A percentile compares a stretch with the other conserved stretches of the same genome.
These are phyloP conservation scores for Tarenaya hassleriana DNA, from an alignment of 345 rosid genomes.

Conservation along the genomic window DNA sequence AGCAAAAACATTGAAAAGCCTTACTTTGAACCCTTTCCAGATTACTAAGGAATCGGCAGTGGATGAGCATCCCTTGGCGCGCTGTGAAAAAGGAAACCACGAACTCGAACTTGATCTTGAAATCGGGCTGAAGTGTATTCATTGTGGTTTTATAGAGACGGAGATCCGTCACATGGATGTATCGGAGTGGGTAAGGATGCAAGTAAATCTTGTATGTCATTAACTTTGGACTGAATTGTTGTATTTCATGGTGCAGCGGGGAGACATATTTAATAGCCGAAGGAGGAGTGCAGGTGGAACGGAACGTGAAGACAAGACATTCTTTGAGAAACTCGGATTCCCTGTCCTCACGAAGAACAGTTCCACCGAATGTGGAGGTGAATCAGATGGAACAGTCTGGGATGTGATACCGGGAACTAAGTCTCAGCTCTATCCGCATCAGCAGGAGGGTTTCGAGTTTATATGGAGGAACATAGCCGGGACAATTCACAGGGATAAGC, in stretches of 20 bases:
- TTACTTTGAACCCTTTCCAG: constrained; percentile 18
- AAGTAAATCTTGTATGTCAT: constrained; percentile 6
- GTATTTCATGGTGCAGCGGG: constrained; percentile 13
- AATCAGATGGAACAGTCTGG: constrained; percentile 54
- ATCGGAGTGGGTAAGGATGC: constrained; percentile 17
- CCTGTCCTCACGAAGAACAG: constrained; percentile 13
- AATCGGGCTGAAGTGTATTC: constrained; percentile 39
- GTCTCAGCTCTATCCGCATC: constrained; percentile 54
- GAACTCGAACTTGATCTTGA: constrained; percentile 36
- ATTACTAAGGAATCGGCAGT: constrained; percentile 10
- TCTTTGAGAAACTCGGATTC: constrained; percentile 11
- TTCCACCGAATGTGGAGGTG: constrained; percentile 8
- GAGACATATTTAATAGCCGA: constrained; percentile 17
- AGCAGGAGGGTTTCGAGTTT: constrained; percentile 70
- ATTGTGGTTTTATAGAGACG: constrained; percentile 30
- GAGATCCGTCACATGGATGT: constrained; percentile 31
- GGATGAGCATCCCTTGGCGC: constrained; percentile 14
- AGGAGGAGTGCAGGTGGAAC: constrained; percentile 18
- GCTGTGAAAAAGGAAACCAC: constrained; percentile 36
- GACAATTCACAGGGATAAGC: constrained; percentile 37
- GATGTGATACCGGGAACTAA: constrained; percentile 50
- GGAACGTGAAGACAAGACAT: constrained; percentile 23
- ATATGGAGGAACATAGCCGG: constrained; percentile 73
- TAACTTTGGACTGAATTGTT: neutral
- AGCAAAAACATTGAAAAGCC: constrained; percentile 1